A percentile compares a stretch with the other conserved stretches of the same genome.
phyloP scores from a whole-genome alignment of 2,329 filamentous ascomycete species.

The Monosporascus sp. region DNA sequence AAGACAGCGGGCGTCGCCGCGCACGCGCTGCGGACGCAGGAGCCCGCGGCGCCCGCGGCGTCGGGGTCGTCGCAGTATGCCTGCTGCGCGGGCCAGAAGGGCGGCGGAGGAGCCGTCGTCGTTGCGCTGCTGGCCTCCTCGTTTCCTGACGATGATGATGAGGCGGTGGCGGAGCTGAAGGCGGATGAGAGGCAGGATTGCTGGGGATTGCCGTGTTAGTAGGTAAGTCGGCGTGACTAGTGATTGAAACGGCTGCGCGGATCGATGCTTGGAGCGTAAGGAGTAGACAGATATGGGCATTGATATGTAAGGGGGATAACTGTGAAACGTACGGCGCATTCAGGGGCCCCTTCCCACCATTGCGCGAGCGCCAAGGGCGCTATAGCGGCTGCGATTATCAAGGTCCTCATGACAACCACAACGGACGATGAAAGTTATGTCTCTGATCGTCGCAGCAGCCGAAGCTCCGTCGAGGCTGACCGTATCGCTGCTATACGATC shows the following conservation, averaged over 20 bases:
- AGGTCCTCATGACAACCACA: slow-evolving; percentile 27
- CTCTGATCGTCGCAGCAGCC: too few relatives aligned
- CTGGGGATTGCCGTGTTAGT: slow-evolving; percentile 19
- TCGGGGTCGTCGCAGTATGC: slow-evolving; percentile 23
- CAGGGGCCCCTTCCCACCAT: slow-evolving; percentile 35
- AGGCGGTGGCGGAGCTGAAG: slow-evolving; percentile 23
- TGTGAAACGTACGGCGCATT: slow-evolving; percentile 34
- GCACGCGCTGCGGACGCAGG: slow-evolving; percentile 25
- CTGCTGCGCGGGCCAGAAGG: slow-evolving; percentile 26
- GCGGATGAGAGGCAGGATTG: slow-evolving; percentile 37
- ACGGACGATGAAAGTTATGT: too few relatives aligned
- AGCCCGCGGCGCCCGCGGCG: slow-evolving; percentile 20
- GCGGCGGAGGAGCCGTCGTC: neutral
- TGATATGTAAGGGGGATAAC: neutral
- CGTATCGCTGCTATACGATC: too few relatives aligned
- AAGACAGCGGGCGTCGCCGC: slow-evolving; percentile 18
- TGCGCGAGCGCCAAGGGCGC: slow-evolving; percentile 26
- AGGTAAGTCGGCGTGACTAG: slow-evolving; percentile 1
- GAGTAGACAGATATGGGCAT: neutral
- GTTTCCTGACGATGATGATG: too few relatives aligned
- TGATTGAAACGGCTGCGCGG: neutral
- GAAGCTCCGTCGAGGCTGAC: too few relatives aligned
- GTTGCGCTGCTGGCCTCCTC: slow-evolving; percentile 12
- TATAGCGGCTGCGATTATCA: slow-evolving; percentile 19
- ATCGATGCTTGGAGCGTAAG: neutral